phyloP scores from a whole-genome alignment of 768 basidiomycete genomes.

The Grammothele lineata region DNA sequence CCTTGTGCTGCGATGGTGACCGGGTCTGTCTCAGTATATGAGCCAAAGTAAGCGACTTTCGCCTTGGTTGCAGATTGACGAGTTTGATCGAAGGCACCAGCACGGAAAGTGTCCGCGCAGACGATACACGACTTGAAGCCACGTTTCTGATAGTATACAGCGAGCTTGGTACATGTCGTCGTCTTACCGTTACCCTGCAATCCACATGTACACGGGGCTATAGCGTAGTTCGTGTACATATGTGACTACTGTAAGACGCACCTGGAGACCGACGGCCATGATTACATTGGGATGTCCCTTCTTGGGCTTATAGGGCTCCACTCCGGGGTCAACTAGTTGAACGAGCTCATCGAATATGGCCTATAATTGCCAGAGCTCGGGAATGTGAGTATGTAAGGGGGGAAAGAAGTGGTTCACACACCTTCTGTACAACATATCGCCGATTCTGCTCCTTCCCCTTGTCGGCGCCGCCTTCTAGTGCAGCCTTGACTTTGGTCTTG shows the following conservation, averaged over 20 bases:
- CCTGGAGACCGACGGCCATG: constrained; percentile 97
- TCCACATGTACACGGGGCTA: background rate
- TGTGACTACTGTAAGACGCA: too few species aligned
- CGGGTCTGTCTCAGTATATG: constrained; percentile 98
- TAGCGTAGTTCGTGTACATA: too few species aligned
- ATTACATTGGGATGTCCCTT: constrained; percentile 93
- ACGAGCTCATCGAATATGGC: constrained; percentile 97
- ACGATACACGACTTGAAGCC: constrained; percentile 97
- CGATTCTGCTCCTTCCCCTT: constrained; percentile 77
- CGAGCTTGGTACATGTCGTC: constrained; percentile 97
- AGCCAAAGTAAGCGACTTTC: constrained; percentile 98
- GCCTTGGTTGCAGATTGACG: constrained; percentile 98
- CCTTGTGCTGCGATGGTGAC: constrained; percentile 93
- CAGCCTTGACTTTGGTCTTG: constrained; percentile 83
- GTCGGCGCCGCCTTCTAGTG: constrained; percentile 63
- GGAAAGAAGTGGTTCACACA: too few species aligned
- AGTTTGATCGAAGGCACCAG: constrained; percentile 98
- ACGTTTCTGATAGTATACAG: constrained; percentile 94
- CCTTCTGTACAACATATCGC: constrained; percentile 91
- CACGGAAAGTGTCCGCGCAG: constrained; percentile 98
- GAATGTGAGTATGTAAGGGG: too few species aligned
- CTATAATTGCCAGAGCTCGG: too few species aligned
- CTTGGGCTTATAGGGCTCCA: constrained; percentile 93
- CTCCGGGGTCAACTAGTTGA: constrained; percentile 89
- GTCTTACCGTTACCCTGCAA: constrained; percentile 96